Base-by-base conservation (phyloP, 805 yeast species). In the Candida dajiaensis region DNA sequence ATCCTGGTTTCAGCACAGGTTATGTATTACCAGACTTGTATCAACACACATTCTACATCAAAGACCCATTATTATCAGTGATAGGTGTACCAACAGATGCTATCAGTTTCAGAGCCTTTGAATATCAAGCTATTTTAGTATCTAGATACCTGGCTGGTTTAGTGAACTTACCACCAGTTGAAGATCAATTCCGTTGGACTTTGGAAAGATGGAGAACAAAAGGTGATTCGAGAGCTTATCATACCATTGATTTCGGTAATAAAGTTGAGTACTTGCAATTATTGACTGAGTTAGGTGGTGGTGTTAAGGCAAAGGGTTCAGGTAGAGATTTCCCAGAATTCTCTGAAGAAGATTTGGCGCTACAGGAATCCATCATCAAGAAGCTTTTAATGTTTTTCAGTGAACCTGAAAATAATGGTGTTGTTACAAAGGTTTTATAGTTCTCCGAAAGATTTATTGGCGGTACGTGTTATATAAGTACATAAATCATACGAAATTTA, bases 51-150 rank as follows among this genome's bases (percentile, higher is more conserved):
- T 63, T 67, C 43, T 55, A 50, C 37, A 56, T 57, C 4, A 57
- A 58, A 4, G 68, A 68, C 45, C 69, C 69, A 1, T 44, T 56
- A 12, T 43, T 68, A 21, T 56, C 68, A 3, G 53, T 62, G 25
- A 60, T 67, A 16, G 73, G 74, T 10, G 60, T 64, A 5, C 67
- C 70, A 41, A 58, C 63, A 1, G 71, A 68, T 31, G 73, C 70
- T 2, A 57, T 71, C 22, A 63, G 71, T 0, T 69, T 70, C 51
- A 58, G 70, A 40, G 68, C 64, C 2, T 71, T 66, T 53, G 74
- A 71, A 50, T 70, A 62, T 54, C 76, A 71, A 50, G 69, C 72
- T 1, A 64, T 67, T 1, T 45, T 65, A 13, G 66, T 65, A 0
- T 57, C 71, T 2, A 50, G 71, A 40, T 60, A 59, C 26, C 55